phyloP scores from a whole-genome alignment of 176 grass and related monocot genomes.

The Hordeum vulgare region DNA sequence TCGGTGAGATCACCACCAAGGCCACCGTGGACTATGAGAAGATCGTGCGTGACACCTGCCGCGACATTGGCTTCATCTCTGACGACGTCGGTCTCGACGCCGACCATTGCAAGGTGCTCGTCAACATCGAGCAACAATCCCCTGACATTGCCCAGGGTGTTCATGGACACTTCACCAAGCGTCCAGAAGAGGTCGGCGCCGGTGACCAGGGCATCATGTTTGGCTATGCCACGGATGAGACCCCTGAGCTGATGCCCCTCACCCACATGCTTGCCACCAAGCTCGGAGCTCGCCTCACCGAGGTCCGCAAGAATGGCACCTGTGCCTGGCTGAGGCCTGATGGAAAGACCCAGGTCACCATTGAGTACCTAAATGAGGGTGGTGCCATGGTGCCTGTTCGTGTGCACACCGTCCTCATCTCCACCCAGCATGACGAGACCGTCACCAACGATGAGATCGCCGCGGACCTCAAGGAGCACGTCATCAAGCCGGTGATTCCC shows the following conservation, averaged over 20 bases:
- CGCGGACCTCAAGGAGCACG: conserved; percentile 71
- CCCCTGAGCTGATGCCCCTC: conserved; percentile 58
- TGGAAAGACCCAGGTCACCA: conserved; percentile 69
- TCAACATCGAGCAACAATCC: conserved; percentile 74
- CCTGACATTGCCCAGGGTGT: conserved; percentile 69
- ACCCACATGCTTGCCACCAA: conserved; percentile 65
- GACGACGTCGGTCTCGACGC: conserved; percentile 60
- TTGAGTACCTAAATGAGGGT: conserved; percentile 56
- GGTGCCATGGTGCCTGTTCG: conserved; percentile 47
- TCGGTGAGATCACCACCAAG: conserved; percentile 88
- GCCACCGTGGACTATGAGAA: conserved; percentile 74
- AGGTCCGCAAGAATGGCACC: conserved; percentile 69
- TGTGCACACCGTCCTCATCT: conserved; percentile 72
- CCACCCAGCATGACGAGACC: conserved; percentile 69
- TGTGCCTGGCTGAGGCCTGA: conserved; percentile 55
- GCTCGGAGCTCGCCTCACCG: conserved; percentile 50
- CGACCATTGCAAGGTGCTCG: conserved; percentile 58
- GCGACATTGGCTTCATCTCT: conserved; percentile 46
- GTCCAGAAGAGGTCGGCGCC: conserved; percentile 55
- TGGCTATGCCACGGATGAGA: conserved; percentile 59
- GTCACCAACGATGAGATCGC: conserved; percentile 71
- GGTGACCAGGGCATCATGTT: conserved; percentile 73
- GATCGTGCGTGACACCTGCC: conserved; percentile 90
- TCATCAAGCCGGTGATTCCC: conserved; percentile 57
- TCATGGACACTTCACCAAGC: conserved; percentile 60